phyloP scores from a whole-genome alignment of 768 basidiomycete genomes.

The Lactarius psammicola region DNA sequence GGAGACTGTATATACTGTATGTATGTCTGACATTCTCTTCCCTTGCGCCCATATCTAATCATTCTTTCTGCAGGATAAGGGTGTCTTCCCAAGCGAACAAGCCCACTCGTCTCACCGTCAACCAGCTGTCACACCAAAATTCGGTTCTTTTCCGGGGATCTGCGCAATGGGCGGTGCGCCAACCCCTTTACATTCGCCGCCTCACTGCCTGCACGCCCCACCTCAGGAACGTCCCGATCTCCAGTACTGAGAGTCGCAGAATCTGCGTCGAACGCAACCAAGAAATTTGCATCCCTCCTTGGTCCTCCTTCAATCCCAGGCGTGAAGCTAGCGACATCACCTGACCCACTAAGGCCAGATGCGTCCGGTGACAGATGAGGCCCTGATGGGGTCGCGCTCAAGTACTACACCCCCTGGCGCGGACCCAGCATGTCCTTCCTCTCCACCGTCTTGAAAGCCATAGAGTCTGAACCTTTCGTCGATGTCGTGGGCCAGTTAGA shows the following conservation, averaged over 20 bases:
- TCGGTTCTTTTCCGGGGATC: constrained; percentile 53
- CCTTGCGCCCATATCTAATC: not conserved
- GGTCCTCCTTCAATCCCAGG: constrained; percentile 20
- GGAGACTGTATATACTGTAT: no score
- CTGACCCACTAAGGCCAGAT: constrained; percentile 17
- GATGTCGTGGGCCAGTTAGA: constrained; percentile 55
- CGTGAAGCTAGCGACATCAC: constrained; percentile 14
- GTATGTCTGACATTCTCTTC: constrained; percentile 32
- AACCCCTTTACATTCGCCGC: constrained; percentile 42
- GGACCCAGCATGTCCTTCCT: constrained; percentile 69
- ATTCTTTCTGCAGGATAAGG: constrained; percentile 50
- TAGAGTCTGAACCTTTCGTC: constrained; percentile 66
- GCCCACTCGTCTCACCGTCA: constrained; percentile 30
- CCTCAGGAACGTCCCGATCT: constrained; percentile 20
- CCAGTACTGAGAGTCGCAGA: constrained; percentile 24
- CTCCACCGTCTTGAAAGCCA: constrained; percentile 52
- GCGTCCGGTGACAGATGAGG: constrained; percentile 25
- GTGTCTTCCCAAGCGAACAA: constrained; percentile 54
- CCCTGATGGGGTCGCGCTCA: constrained; percentile 37
- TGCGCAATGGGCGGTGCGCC: constrained; percentile 37
- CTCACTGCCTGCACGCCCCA: constrained; percentile 32
- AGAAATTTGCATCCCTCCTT: constrained; percentile 27
- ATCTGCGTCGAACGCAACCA: constrained; percentile 28
- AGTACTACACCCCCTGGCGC: constrained; percentile 65
- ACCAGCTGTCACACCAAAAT: constrained; percentile 41